Evolutionary conservation across 108 stramenopile species (phyloP), one percentile per base, ranked within the genome.

Genomic region (Fistulifera pelliculosa): DNA sequence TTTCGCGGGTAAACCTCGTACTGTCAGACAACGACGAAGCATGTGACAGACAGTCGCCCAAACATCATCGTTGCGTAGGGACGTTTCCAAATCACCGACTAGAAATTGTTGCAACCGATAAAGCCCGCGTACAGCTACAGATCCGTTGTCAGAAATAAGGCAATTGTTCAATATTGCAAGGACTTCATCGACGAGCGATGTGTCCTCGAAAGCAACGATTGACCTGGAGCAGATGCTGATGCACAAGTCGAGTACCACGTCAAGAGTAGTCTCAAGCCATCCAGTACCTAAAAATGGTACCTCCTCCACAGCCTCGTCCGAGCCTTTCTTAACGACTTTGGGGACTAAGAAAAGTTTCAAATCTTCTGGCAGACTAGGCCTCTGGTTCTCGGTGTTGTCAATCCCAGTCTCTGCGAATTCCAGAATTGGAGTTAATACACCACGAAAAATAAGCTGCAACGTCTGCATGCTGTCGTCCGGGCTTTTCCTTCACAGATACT

Each of bases 1-100:
- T 28, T 47, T 23, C n/a, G 11, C 38, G 17, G 87, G 84, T 18
- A 90, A 56, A 43, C 73, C 70, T 44, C 84, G 66, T 6, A 86
- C 78, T 41, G 56, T 54, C 49, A 90, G 56, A 27, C 80, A 82
- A 57, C 84, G 69, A 49, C 78, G 68, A 15, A 90, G 60, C 85
- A 90, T 90, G 69, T 86, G 88, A 23, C 79, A 74, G 11, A 84
- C 76, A 21, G 88, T 86, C n/a, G 78, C 85, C 88, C 88, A 90
- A 0, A 70, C 79, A 45, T 85, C 80, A 45, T 86, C 82, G 8
- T 68, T 72, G 13, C 84, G 43, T 28, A 61, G 49, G 42, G 60
- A 68, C 17, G 73, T 24, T 8, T 79, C 56, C 43, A 90, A 50
- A 43, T 90, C 88, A 35, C 71, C 70, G 1, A 77, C 60, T 13